Evolutionary conservation across 2,329 filamentous ascomycete genomes (phyloP), one percentile per base, ranked within the genome.

Genomic region (Arachnopeziza araneosa): DNA sequence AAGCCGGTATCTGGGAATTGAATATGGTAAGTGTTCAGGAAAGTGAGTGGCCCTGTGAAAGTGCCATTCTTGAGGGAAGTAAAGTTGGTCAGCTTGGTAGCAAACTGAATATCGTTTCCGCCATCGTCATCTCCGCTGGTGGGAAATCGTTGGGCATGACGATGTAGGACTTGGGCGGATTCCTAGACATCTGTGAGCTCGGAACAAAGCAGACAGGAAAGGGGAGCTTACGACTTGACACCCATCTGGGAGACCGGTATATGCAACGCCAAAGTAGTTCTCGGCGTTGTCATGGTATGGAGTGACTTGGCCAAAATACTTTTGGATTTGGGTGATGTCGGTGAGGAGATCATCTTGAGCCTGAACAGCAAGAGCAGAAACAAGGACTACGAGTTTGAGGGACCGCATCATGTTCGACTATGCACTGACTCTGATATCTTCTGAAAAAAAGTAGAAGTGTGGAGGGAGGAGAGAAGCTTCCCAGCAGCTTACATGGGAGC

Each of bases 141-240:
- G 2, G 80, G 79, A 51, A 81, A 83, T 24, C 82, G 76, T 61
- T 84, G 74, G 0, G 79, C 79, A 68, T 84, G 82, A 26, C 82
- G 76, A 66, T 84, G 81, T 19, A 85, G 74, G 6, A 77, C 72
- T 64, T 83, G 80, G 0, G 75, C 80, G 50, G 64, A 66, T 63
- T 67, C 67, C 67, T 68, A 22, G 2, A n/a, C 7, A 14, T 30
- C 22, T 53, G 55, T 60, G 24, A 56, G 54, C 36, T 22, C 9
- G 24, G n/a, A 22, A 23, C 12, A 48, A n/a, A 10, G 10, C 58
- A 12, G 32, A 32, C 23, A 14, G 10, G 2, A 48, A 51, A 36
- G 10, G 49, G 14, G 32, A 54, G 51, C 60, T 59, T 59, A 66
- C 78, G 58, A 84, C 71, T 68, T 83, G 80, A 70, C 82, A 84